phyloP scores from a whole-genome alignment of 306 rosid genomes.

The Quillaja saponaria region DNA sequence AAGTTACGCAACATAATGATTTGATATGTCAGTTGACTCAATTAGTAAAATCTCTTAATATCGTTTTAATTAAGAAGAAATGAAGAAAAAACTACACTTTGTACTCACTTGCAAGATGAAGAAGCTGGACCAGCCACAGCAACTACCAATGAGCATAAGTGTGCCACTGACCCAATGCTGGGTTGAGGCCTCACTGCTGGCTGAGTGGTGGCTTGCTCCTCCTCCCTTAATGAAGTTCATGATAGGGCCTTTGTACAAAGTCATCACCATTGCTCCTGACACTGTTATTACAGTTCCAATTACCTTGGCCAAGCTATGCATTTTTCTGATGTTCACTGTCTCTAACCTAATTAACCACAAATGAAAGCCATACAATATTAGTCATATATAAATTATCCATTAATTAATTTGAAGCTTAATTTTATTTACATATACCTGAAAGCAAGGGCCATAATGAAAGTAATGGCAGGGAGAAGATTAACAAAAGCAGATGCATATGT shows the following conservation, averaged over 20 bases:
- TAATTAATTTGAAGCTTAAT: no score
- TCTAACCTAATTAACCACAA: constrained; percentile 57
- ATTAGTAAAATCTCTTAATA: no score
- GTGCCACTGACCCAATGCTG: constrained; percentile 81
- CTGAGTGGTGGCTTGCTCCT: constrained; percentile 30
- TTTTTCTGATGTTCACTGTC: constrained; percentile 61
- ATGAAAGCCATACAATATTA: neutral
- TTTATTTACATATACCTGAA: no score
- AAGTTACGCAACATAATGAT: neutral
- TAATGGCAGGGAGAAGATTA: constrained; percentile 88
- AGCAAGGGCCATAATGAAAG: constrained; percentile 83
- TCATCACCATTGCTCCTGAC: constrained; percentile 95
- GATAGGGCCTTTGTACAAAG: constrained; percentile 91
- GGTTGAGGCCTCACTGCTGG: constrained; percentile 35
- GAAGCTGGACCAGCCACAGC: constrained; percentile 84
- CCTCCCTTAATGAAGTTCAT: constrained; percentile 50
- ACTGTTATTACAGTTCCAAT: constrained; percentile 76
- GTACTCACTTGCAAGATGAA: constrained; percentile 81
- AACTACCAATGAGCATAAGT: constrained; percentile 63
- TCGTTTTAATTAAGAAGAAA: neutral
- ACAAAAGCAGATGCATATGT: constrained; percentile 80
- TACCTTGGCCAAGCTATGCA: constrained; percentile 79
- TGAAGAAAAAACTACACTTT: neutral
- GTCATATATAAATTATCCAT: no score
- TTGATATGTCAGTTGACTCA: neutral